Evolutionary conservation across 1,284 basidiomycete species (phyloP), one percentile per base, ranked within the genome.

Genomic region (Pseudomicrostroma phylloplanum): DNA sequence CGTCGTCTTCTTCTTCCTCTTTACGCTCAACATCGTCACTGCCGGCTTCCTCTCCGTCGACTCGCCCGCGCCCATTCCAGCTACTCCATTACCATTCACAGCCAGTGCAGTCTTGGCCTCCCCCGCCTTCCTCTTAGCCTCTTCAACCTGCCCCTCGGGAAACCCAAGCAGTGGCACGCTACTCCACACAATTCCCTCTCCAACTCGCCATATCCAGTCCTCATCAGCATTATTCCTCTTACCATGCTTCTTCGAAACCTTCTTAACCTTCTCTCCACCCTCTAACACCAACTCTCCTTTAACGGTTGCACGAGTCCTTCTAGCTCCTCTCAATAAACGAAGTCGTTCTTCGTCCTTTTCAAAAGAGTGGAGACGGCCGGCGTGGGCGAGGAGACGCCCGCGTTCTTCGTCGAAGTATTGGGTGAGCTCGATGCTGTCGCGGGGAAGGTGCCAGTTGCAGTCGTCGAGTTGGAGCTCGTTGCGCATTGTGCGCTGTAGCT

Each of bases 1-100:
- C 46, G 46, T n/a, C 46, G 46, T n/a, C 46, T n/a, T n/a, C 46
- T 48, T 48, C 46, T 48, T 48, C 46, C 46, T 48, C 46, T 48
- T 48, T 3, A 48, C 46, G 12, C 46, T 48, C n/a, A 48, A 23
- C 46, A 48, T 48, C 7, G 46, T 48, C 46, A 48, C 46, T 9
- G 9, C 30, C n/a, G 46, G 46, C 12, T 48, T 48, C 4, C 46
- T 48, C 46, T 48, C 46, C 46, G 6, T 12, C 6, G 6, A 4
- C 23, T 48, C 46, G 7, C n/a, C 46, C 46, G 7, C n/a, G 7
- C 46, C 46, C 7, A 48, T 12, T 4, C 23, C 46, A 3, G 7
- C 12, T n/a, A 12, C n/a, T 48, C n/a, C 46, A 48, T n/a, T 11
- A 3, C 23, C 46, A n/a, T 12, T 12, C 12, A 3, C 30, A 36